Evolutionary conservation across 2,329 filamentous ascomycete species (phyloP), one percentile per base, ranked within the genome.

Genomic region (Escovopsis weberi): DNA sequence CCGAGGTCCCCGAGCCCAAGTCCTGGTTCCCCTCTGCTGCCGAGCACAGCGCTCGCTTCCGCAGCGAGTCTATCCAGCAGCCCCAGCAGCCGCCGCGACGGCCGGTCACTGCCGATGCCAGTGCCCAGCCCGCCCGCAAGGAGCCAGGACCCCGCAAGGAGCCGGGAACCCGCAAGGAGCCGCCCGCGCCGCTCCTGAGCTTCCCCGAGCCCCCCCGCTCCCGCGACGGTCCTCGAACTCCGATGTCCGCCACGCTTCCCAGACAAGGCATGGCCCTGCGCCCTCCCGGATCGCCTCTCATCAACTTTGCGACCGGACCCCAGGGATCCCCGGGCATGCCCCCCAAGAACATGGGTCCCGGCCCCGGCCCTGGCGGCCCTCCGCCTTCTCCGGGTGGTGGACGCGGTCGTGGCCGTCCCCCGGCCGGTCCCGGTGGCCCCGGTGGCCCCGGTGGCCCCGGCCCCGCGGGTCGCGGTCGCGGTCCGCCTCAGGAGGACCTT

Each of bases 161-260:
- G 10, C 28, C 28, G 9, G 15, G 48, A 26, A 48, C 49, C 26
- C 54, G 51, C 9, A 51, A 60, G 10, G 57, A 54, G 51, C 67
- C 68, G 3, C 77, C 45, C 3, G 41, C 76, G 47, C 81, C 82
- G 2, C 67, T 87, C 6, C 61, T 87, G 28, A 82, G 84, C 52
- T 82, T 80, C 53, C 67, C 71, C 40, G 78, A 82, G 47, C 79
- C 79, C 15, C 68, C 80, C 56, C 69, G 70, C 53, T 59, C 65
- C 42, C 66, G 65, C 38, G 70, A 72, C 39, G 66, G 69, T 12
- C 28, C 28, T 10, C 30, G 26, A 8, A 19, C n/a, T 33, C 38
- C 37, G 18, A 39, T 39, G 12, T 40, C 43, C 11, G 37, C 38
- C 6, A 42, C 45, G 4, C 38, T 36, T 11, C 37, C 42, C 9